Conservation (phyloP, 768 basidiomycete genomes). For the Brasilioporus rufonigricans region DNA sequence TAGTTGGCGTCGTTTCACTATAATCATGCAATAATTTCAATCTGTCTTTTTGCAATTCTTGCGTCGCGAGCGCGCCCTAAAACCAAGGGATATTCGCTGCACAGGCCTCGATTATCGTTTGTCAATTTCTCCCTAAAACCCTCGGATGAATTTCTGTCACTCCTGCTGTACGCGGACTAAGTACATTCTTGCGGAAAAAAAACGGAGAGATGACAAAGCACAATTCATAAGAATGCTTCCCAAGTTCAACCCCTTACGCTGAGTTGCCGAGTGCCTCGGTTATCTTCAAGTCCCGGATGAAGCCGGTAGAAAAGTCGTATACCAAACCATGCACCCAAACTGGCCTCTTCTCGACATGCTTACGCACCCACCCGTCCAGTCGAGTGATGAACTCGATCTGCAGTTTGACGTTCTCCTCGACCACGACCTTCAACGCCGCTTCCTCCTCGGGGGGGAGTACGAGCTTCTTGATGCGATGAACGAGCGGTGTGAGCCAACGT, state of each 20-base stretch:
- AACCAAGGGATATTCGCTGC: too few species aligned
- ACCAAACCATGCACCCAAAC: conserved; percentile 76
- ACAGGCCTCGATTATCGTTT: too few species aligned
- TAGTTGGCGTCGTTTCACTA: conserved; percentile 3
- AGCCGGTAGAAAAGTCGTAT: conserved; percentile 59
- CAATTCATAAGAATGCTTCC: background rate
- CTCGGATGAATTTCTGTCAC: too few species aligned
- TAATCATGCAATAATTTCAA: conserved; percentile 1
- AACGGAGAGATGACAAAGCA: too few species aligned
- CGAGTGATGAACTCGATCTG: conserved; percentile 27
- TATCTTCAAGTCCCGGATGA: conserved; percentile 54
- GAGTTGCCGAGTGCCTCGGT: conserved; percentile 27
- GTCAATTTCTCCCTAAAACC: too few species aligned
- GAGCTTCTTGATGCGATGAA: conserved; percentile 45
- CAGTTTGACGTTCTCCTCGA: conserved; percentile 58
- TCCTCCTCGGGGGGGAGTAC: conserved; percentile 27
- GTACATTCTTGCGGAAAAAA: too few species aligned
- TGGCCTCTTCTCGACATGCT: conserved; percentile 24
- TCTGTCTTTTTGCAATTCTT: background rate
- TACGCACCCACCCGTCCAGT: background rate
- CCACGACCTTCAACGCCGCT: conserved; percentile 33
- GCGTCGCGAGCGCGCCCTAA: background rate
- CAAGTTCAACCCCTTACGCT: background rate
- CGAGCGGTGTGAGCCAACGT: conserved; percentile 72
- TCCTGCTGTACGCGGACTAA: too few species aligned